These are phyloP conservation scores for Diaporthe sp. DNA, from an alignment of 2,329 filamentous ascomycete genomes.

Conservation along the genomic window DNA sequence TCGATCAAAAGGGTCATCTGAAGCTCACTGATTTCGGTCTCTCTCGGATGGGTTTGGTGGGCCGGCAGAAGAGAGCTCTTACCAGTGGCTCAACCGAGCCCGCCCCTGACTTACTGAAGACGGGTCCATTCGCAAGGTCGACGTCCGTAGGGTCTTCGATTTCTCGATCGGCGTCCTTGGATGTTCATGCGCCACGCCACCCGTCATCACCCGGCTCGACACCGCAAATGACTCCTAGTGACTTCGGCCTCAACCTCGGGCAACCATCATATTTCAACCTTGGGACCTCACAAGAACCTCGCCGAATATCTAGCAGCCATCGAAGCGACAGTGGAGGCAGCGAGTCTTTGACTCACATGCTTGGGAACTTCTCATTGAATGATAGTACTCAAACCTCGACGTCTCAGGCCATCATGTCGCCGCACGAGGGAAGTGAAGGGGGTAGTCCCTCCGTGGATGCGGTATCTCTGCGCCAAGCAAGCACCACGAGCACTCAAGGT, in stretches of 20 bases:
- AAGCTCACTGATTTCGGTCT: conserved; percentile 98
- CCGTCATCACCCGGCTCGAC: conserved; percentile 90
- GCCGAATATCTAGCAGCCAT: conserved; percentile 81
- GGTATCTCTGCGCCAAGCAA: conserved; percentile 70
- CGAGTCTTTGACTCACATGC: conserved; percentile 85
- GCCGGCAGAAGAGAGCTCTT: conserved; percentile 93
- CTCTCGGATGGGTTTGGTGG: conserved; percentile 96
- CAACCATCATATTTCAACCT: conserved; percentile 96
- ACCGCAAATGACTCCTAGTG: conserved; percentile 86
- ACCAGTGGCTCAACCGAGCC: conserved; percentile 82
- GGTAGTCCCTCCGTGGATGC: conserved; percentile 83
- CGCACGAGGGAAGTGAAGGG: conserved; percentile 79
- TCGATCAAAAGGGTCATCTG: conserved; percentile 95
- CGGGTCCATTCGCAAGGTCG: conserved; percentile 89
- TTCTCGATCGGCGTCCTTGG: conserved; percentile 86
- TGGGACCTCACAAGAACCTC: conserved; percentile 68
- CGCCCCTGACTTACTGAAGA: conserved; percentile 92
- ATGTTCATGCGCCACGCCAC: conserved; percentile 76
- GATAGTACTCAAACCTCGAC: conserved; percentile 63
- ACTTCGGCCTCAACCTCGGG: conserved; percentile 71
- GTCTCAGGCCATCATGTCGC: conserved; percentile 64
- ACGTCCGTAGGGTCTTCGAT: conserved; percentile 86
- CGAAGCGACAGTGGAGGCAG: conserved; percentile 94
- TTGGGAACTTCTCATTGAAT: conserved; percentile 81
- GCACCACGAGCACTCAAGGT: conserved; percentile 56